Percentiles rank a stretch among this genome's conserved stretches.
phyloP scores from a whole-genome alignment of 2,329 filamentous ascomycete species.

The Paramyrothecium roridum region DNA sequence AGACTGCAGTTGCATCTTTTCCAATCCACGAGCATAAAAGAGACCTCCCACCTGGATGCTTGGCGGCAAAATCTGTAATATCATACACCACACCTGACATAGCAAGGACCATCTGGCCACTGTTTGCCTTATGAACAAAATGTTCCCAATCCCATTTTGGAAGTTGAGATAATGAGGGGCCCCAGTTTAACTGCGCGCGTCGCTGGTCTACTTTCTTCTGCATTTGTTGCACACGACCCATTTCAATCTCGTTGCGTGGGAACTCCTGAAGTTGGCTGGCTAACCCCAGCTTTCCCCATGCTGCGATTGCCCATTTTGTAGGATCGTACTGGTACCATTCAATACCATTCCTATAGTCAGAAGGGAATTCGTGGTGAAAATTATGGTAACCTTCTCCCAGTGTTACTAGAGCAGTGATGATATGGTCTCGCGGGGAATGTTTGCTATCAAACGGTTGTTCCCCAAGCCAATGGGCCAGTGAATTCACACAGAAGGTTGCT shows the following conservation, averaged over 20 bases:
- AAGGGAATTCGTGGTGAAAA: constrained; percentile 86
- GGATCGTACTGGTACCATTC: constrained; percentile 82
- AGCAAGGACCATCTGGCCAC: too few relatives aligned
- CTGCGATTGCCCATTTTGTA: constrained; percentile 80
- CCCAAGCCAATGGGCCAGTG: constrained; percentile 76
- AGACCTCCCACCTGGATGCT: constrained; percentile 75
- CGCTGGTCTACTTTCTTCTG: constrained; percentile 83
- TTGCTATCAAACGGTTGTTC: constrained; percentile 83
- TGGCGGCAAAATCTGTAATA: constrained; percentile 73
- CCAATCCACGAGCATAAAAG: constrained; percentile 72
- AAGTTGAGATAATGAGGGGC: constrained; percentile 70
- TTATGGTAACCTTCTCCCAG: constrained; percentile 83
- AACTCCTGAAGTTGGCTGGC: constrained; percentile 79
- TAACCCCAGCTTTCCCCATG: constrained; percentile 74
- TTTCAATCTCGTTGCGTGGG: constrained; percentile 80
- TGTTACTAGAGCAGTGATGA: constrained; percentile 74
- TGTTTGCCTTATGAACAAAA: constrained; percentile 59
- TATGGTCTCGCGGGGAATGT: constrained; percentile 77
- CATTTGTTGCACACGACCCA: constrained; percentile 73
- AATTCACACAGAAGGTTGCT: constrained; percentile 85
- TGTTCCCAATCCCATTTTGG: constrained; percentile 78
- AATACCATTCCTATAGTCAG: constrained; percentile 81
- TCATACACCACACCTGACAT: constrained; percentile 78
- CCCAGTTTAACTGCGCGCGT: constrained; percentile 73
- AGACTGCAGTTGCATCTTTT: constrained; percentile 78